Conservation (phyloP, 2,329 filamentous ascomycete genomes). For the Calonectria pauciramosa region DNA sequence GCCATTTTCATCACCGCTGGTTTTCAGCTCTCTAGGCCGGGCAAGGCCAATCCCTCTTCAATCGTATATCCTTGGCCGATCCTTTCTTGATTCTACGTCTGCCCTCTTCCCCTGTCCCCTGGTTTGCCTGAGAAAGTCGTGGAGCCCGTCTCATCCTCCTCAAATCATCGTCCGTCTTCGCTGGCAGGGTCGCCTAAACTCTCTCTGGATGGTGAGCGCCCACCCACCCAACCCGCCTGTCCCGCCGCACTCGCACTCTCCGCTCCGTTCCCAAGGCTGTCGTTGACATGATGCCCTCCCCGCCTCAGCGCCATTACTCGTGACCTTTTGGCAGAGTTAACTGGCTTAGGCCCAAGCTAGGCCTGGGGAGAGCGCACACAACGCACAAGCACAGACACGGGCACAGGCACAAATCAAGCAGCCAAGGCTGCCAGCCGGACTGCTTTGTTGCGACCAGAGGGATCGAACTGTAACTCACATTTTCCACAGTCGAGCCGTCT, state of each 20-base stretch:
- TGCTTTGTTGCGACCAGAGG: slow-evolving; percentile 13
- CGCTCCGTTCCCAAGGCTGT: slow-evolving; percentile 22
- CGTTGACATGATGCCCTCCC: slow-evolving; percentile 35
- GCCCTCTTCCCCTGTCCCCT: background rate
- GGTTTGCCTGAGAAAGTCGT: background rate
- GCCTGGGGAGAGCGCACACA: background rate
- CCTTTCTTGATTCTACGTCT: background rate
- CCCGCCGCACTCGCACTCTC: slow-evolving; percentile 27
- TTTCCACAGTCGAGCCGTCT: slow-evolving; percentile 38
- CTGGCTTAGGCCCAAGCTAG: background rate
- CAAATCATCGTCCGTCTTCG: slow-evolving; percentile 14
- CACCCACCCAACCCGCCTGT: slow-evolving; percentile 28
- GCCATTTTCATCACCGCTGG: slow-evolving; percentile 27
- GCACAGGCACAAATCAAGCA: background rate
- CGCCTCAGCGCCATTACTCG: slow-evolving; percentile 34
- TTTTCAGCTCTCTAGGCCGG: background rate
- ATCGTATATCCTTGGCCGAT: background rate
- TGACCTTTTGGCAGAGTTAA: slow-evolving; percentile 25
- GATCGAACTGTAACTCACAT: slow-evolving; percentile 32
- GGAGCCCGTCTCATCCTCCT: slow-evolving; percentile 8
- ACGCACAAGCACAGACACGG: slow-evolving; percentile 7
- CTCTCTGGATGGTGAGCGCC: slow-evolving; percentile 40
- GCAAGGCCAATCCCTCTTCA: background rate
- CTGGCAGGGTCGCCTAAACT: slow-evolving; percentile 7
- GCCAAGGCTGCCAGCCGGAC: slow-evolving; percentile 5